A percentile compares a stretch with the other conserved stretches of the same genome.
phyloP scores from a whole-genome alignment of 441 rosid genomes.

The Pelargonium citronellum region DNA sequence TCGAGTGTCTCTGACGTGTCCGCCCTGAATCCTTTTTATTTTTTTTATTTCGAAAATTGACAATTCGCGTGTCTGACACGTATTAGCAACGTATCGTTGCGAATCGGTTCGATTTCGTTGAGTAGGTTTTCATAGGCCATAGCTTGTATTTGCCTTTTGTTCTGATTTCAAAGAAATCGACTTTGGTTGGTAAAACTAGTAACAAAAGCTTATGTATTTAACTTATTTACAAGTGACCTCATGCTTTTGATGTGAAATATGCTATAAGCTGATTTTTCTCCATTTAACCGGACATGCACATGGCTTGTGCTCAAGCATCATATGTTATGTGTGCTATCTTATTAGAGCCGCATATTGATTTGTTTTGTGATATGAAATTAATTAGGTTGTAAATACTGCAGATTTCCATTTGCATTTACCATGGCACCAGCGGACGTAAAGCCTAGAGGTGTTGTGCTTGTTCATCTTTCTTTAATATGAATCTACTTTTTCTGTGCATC shows the following conservation, averaged over 20 bases:
- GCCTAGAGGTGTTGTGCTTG: conserved; percentile 7
- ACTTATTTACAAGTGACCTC: neutral
- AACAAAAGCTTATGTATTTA: neutral
- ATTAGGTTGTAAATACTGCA: neutral
- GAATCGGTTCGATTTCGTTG: too few relatives aligned
- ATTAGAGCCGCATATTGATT: neutral
- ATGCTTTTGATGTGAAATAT: conserved; percentile 1
- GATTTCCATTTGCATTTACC: neutral
- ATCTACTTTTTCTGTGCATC: neutral
- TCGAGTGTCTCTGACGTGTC: too few relatives aligned
- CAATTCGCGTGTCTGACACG: too few relatives aligned
- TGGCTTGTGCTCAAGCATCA: neutral
- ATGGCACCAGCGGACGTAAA: conserved; percentile 5
- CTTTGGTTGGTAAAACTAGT: neutral
- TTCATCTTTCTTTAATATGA: neutral
- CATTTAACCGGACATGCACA: too few relatives aligned
- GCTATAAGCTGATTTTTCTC: neutral
- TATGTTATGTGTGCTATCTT: neutral
- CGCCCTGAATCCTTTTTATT: too few relatives aligned
- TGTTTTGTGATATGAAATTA: neutral
- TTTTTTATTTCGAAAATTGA: too few relatives aligned
- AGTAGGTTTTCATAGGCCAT: too few relatives aligned
- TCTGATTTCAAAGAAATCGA: neutral
- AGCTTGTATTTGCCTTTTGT: too few relatives aligned
- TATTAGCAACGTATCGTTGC: too few relatives aligned